Evolutionary conservation across 1,284 basidiomycete species (phyloP).

Genomic region (Ustilago loliicola): DNA sequence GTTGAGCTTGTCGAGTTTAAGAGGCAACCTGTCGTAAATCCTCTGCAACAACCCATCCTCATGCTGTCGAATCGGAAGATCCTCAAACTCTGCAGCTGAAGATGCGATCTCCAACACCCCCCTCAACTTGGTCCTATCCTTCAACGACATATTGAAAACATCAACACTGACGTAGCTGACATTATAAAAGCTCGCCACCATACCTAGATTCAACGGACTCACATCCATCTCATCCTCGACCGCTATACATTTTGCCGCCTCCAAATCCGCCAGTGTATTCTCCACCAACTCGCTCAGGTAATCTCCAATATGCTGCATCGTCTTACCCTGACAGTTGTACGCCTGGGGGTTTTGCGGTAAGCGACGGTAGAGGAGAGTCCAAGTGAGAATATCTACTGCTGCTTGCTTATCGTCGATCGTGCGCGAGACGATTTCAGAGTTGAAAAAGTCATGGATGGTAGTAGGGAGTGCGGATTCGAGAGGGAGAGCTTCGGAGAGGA

Average conservation of each 20-base stretch:
- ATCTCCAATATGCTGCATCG: conserved; percentile 67
- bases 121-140: conserved; percentile 96
- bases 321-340: conserved; percentile 67
- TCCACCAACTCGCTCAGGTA: conserved; percentile 91
- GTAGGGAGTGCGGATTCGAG: conserved; percentile 81
- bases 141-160: conserved; percentile 94
- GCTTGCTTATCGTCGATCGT: conserved; percentile 81
- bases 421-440: conserved; percentile 97
- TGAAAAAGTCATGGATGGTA: conserved; percentile 91
- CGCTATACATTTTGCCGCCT: conserved; percentile 92
- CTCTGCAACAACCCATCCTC: conserved; percentile 73
- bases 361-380: conserved; percentile 95
- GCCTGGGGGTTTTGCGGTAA: conserved; percentile 85
- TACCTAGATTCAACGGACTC: conserved; percentile 69
- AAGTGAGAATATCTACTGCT: conserved; percentile 82
- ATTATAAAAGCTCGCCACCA: conserved; percentile 76
- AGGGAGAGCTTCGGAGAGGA: conserved; percentile 95
- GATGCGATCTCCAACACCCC: conserved; percentile 95
- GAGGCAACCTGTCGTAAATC: conserved; percentile 96
- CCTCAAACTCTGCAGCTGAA: conserved; percentile 95
- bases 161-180: conserved; percentile 90
- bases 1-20: conserved; percentile 86
- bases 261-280: conserved; percentile 88
- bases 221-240: conserved; percentile 78
- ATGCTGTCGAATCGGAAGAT: conserved; percentile 82